Percentiles rank a stretch among this genome's conserved stretches.
These are phyloP conservation scores for Colletotrichum costaricense DNA, from an alignment of 2,329 filamentous ascomycete species.

Conservation along the genomic window DNA sequence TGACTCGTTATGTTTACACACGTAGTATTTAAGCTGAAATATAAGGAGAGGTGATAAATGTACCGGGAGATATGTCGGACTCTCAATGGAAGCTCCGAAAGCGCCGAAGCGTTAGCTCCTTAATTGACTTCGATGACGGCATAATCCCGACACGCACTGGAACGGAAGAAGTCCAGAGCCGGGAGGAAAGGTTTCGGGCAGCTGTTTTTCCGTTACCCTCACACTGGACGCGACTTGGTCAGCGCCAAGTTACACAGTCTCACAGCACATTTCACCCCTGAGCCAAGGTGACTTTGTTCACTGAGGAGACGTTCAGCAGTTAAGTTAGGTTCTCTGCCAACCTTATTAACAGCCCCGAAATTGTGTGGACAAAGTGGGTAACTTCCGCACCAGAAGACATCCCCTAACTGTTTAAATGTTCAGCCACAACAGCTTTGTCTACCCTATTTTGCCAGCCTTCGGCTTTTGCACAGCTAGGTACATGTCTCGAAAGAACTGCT, in stretches of 20 bases:
- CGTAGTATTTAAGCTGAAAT: neutral
- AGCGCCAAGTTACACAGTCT: neutral
- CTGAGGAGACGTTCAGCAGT: neutral
- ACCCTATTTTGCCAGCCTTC: neutral
- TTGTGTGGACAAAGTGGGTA: too few species aligned
- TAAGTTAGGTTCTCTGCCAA: neutral
- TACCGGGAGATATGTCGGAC: neutral
- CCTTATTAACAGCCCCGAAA: neutral
- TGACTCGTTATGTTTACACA: neutral
- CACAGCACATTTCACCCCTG: neutral
- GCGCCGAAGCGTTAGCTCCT: neutral
- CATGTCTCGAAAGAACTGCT: neutral
- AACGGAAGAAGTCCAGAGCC: slow-evolving; percentile 15
- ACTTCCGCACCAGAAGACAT: neutral
- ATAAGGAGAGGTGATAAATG: neutral
- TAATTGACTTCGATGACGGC: slow-evolving; percentile 18
- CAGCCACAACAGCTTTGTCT: neutral
- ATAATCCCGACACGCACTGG: slow-evolving; percentile 7
- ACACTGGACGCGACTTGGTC: neutral
- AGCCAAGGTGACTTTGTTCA: neutral
- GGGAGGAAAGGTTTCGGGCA: neutral
- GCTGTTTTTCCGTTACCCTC: neutral
- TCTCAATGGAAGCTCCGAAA: neutral
- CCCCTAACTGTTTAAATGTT: too few species aligned
- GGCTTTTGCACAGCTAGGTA: neutral